A percentile compares a stretch with the other conserved stretches of the same genome.
Conservation (phyloP, 2,329 filamentous ascomycete genomes). For the Nemania sp. region DNA sequence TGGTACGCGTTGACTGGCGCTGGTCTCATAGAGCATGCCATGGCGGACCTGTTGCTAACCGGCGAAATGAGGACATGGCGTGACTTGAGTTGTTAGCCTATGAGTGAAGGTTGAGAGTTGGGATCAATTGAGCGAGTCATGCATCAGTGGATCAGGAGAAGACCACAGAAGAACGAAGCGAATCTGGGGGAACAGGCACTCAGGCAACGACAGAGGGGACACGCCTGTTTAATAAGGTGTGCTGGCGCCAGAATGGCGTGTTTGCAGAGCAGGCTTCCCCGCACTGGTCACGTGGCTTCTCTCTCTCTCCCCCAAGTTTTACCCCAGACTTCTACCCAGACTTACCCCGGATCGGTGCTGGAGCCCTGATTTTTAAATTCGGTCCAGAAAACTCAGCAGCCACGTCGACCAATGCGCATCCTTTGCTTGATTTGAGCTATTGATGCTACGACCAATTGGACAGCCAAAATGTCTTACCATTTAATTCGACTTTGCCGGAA, state of each 20-base stretch:
- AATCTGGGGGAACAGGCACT: neutral
- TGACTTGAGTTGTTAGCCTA: too few species aligned
- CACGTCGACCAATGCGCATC: too few species aligned
- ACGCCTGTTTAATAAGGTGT: slow-evolving; percentile 5
- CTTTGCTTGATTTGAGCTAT: too few species aligned
- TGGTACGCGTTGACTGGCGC: slow-evolving; percentile 6
- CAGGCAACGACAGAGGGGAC: neutral
- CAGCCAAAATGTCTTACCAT: too few species aligned
- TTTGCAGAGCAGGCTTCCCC: slow-evolving; percentile 22
- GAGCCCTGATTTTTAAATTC: neutral
- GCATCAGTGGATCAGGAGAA: neutral
- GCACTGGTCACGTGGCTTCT: slow-evolving; percentile 17
- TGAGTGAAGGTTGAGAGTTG: neutral
- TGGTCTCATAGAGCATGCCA: slow-evolving; percentile 9
- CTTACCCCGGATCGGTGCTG: neutral
- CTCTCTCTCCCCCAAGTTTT: slow-evolving; percentile 19
- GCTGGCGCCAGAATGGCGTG: neutral
- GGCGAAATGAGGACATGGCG: neutral
- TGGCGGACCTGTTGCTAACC: neutral
- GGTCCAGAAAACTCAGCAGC: too few species aligned
- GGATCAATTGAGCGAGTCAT: slow-evolving; percentile 7
- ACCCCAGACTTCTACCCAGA: slow-evolving; percentile 19
- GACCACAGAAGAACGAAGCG: neutral
- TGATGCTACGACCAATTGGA: too few species aligned
- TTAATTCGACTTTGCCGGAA: too few species aligned